Evolutionary conservation across 1,284 basidiomycete species (phyloP).

Genomic region (Irpex sp.): DNA sequence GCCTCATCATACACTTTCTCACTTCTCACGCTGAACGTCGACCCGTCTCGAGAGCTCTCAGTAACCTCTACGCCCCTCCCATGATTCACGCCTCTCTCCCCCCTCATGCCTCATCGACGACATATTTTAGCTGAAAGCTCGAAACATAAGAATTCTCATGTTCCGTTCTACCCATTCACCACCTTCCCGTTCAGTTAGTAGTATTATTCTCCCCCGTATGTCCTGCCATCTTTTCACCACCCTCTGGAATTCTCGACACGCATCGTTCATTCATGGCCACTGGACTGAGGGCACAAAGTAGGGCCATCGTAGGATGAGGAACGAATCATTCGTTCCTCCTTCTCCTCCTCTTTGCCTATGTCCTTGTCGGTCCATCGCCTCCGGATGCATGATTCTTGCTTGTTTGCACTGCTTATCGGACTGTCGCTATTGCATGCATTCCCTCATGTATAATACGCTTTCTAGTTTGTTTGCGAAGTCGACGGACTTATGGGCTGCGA

Average conservation of each 20-base stretch:
- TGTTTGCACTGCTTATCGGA: not conserved
- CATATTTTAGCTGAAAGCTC: not conserved
- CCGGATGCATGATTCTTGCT: not conserved
- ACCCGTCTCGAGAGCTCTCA: not conserved
- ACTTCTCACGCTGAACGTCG: not conserved
- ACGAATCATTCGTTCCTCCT: not conserved
- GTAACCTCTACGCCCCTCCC: not conserved
- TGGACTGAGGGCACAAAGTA: not conserved
- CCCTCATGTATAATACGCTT: not conserved
- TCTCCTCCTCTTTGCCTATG: not conserved
- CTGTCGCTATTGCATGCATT: not conserved
- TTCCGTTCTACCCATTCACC: not conserved
- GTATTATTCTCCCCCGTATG: not conserved
- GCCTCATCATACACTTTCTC: not conserved
- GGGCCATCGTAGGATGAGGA: not conserved
- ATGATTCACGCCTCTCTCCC: not conserved
- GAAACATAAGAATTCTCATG: not conserved
- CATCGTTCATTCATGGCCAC: not conserved
- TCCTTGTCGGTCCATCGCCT: not conserved
- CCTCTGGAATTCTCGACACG: not conserved
- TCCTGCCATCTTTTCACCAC: not conserved
- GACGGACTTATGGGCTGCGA: too few relatives aligned
- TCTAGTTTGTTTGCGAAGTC: not conserved
- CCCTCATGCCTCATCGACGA: not conserved
- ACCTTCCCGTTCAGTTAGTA: not conserved